Percentiles rank a stretch among this genome's conserved stretches.
phyloP scores from a whole-genome alignment of 345 rosid species.

The Noccaea bulbosa region DNA sequence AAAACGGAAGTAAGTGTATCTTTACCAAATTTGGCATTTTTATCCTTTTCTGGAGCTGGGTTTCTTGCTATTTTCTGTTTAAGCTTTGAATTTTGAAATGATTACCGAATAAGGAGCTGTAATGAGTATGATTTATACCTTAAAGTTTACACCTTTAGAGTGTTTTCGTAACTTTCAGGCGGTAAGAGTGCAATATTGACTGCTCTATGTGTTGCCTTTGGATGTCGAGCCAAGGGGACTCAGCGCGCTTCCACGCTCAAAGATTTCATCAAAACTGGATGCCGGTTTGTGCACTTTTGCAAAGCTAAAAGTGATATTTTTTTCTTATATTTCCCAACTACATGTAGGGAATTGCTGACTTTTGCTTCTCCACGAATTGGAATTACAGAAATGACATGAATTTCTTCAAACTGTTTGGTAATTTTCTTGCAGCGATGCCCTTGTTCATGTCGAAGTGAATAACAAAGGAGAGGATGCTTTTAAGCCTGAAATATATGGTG shows the following conservation, averaged over 20 bases:
- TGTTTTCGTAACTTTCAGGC: conserved; percentile 49
- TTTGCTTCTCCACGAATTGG: conserved; percentile 4
- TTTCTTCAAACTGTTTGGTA: background rate
- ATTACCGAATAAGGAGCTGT: no score
- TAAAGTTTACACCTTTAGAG: background rate
- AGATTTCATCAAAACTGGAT: conserved; percentile 84
- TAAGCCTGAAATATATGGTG: conserved; percentile 67
- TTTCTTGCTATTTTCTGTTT: background rate
- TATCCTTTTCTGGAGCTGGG: conserved; percentile 15
- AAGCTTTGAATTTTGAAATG: background rate
- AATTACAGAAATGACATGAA: background rate
- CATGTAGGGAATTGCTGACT: no score
- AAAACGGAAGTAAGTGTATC: conserved; percentile 73
- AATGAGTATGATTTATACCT: background rate
- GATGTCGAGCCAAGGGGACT: conserved; percentile 87
- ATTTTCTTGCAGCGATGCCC: conserved; percentile 56
- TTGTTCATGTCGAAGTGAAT: conserved; percentile 67
- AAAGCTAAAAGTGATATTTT: no score
- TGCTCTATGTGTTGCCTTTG: conserved; percentile 84
- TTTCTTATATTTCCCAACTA: no score
- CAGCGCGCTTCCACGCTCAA: conserved; percentile 75
- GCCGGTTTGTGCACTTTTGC: conserved; percentile 57
- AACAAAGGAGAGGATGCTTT: conserved; percentile 78
- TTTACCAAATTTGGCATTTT: background rate
- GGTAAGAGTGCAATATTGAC: conserved; percentile 93